A percentile compares a stretch with the other conserved stretches of the same genome.
Conservation (phyloP, 1,284 basidiomycete species). For the Malassezia arunalokei region DNA sequence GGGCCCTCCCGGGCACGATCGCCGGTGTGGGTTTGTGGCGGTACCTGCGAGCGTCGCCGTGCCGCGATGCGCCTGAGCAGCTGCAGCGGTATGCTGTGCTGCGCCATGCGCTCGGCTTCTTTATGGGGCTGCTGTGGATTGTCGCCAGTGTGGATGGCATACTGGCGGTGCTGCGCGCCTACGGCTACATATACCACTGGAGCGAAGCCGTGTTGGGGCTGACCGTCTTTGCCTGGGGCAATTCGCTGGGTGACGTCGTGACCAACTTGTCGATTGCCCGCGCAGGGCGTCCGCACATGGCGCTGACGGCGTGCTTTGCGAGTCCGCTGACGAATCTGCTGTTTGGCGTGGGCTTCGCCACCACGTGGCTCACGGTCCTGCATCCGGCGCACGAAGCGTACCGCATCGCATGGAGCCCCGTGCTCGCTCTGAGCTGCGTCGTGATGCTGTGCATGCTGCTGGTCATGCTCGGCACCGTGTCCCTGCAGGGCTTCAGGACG, state of each 20-base stretch:
- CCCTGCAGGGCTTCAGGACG: conserved; percentile 65
- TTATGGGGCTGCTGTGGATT: conserved; percentile 40
- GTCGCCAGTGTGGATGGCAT: conserved; percentile 41
- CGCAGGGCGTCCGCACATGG: conserved; percentile 43
- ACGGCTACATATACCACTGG: conserved; percentile 82
- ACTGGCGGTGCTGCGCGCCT: conserved; percentile 54
- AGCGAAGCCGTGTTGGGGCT: conserved; percentile 95
- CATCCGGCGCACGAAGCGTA: conserved; percentile 2
- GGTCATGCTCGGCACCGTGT: conserved; percentile 65
- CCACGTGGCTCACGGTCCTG: conserved; percentile 41
- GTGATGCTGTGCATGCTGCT: conserved; percentile 58
- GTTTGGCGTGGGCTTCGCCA: conserved; percentile 70
- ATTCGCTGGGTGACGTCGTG: conserved; percentile 88
- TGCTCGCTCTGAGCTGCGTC: conserved; percentile 5
- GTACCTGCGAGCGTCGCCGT: conserved; percentile 14
- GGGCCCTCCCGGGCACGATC: conserved; percentile 12
- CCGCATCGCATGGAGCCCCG: not conserved
- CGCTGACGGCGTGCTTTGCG: conserved; percentile 80
- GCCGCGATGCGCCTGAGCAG: conserved; percentile 11
- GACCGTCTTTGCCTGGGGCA: conserved; percentile 90
- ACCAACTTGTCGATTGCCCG: conserved; percentile 70
- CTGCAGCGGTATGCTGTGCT: conserved; percentile 17
- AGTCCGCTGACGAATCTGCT: conserved; percentile 94
- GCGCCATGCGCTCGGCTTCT: conserved; percentile 32
- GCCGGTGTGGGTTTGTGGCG: conserved; percentile 17